Conservation (phyloP, 129 eudicot genomes). For the Tagetes patula region DNA sequence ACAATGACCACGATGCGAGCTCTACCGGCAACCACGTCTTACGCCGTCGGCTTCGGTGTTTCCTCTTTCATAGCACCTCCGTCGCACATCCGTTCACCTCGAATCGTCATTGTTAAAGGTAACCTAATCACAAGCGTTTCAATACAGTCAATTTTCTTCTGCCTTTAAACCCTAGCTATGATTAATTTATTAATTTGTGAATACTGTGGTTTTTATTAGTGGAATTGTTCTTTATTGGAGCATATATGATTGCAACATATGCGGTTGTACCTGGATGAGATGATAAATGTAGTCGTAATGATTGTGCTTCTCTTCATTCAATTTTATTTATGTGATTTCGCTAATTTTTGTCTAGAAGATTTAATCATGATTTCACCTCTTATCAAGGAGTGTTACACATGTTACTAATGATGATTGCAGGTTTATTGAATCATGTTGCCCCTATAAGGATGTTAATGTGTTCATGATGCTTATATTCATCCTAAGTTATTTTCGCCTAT, state of each 20-base stretch:
- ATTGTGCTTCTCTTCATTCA: neutral
- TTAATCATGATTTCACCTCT: neutral
- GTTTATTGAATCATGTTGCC: neutral
- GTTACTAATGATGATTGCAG: neutral
- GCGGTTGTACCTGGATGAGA: neutral
- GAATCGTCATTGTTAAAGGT: slow-evolving; percentile 25
- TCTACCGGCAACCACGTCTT: slow-evolving; percentile 39
- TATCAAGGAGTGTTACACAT: neutral
- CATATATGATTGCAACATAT: neutral
- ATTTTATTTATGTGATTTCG: neutral
- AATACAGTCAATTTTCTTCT: slow-evolving; percentile 5
- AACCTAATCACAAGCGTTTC: neutral
- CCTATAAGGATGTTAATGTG: neutral
- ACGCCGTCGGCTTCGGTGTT: slow-evolving; percentile 34
- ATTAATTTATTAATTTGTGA: neutral
- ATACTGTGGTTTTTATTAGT: neutral
- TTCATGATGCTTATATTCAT: neutral
- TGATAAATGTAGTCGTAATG: neutral
- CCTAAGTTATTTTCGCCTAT: neutral
- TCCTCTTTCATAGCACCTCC: slow-evolving; percentile 26
- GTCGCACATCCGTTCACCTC: slow-evolving; percentile 22
- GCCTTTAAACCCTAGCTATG: slow-evolving; percentile 18
- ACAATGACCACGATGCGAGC: slow-evolving; percentile 28
- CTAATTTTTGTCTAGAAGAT: neutral
- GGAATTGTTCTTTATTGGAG: neutral